These are phyloP conservation scores for Xylaria venustula DNA, from an alignment of 495 filamentous ascomycete genomes.

Conservation along the genomic window DNA sequence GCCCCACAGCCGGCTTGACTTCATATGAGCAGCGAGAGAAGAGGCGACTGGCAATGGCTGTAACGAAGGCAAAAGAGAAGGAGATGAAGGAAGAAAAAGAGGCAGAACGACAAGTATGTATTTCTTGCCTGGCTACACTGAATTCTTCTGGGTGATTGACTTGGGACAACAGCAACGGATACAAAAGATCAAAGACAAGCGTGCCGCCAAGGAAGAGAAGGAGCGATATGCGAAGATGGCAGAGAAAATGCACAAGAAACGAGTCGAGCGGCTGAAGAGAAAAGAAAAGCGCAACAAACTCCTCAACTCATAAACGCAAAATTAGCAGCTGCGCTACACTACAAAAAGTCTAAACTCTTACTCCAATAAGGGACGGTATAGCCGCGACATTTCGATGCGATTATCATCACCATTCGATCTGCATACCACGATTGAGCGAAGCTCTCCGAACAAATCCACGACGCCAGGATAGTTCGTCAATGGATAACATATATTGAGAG, in stretches of 20 bases:
- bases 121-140: background rate
- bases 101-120: constrained; percentile 71
- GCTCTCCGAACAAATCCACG: too few species aligned
- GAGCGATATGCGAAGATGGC: constrained; percentile 92
- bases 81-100: constrained; percentile 97
- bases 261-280: constrained; percentile 87
- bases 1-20: constrained; percentile 70
- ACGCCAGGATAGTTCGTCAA: too few species aligned
- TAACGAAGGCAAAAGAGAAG: constrained; percentile 83
- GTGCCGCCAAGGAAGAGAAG: constrained; percentile 87
- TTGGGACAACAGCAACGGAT: constrained; percentile 60
- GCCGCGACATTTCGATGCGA: background rate
- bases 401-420: too few species aligned
- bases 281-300: constrained; percentile 98
- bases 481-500: too few species aligned
- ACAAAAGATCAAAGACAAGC: constrained; percentile 75
- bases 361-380: background rate
- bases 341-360: background rate
- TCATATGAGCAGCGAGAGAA: constrained; percentile 74
- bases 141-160: background rate
- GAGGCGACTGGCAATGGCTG: constrained; percentile 60
- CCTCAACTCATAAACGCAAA: constrained; percentile 72
- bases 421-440: too few species aligned
- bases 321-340: background rate
- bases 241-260: constrained; percentile 94